A percentile compares a stretch with the other conserved stretches of the same genome.
Evolutionary conservation across 73 alveolate genomes (phyloP).

Genomic region (Symbiodinium pilosum): DNA sequence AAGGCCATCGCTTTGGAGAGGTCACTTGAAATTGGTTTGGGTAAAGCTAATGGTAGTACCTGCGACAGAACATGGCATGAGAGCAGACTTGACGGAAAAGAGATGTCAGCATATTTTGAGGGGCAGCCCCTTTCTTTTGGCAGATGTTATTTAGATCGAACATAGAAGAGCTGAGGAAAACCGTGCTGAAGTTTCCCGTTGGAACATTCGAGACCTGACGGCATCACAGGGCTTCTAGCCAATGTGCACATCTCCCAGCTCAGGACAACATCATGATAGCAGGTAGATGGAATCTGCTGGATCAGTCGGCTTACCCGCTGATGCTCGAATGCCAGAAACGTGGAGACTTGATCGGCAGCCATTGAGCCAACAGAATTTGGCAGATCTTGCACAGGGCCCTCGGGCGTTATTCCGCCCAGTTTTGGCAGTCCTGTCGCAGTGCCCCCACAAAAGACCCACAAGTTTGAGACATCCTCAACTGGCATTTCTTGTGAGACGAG

Average conservation of each 20-base stretch:
- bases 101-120: too few relatives aligned
- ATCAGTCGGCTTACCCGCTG: conserved; percentile 67
- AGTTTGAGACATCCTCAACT: background rate
- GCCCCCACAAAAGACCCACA: background rate
- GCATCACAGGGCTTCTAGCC: too few relatives aligned
- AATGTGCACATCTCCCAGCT: too few relatives aligned
- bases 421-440: too few relatives aligned
- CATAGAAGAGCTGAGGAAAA: conserved; percentile 21
- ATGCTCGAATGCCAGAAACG: conserved; percentile 74
- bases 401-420: background rate
- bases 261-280: conserved; percentile 88
- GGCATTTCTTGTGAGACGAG: background rate
- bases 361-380: background rate
- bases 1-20: too few relatives aligned
- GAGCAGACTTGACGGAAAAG: too few relatives aligned
- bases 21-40: too few relatives aligned
- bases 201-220: conserved; percentile 42
- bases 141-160: too few relatives aligned
- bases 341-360: background rate
- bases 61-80: too few relatives aligned
- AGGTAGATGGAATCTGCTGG: conserved; percentile 55
- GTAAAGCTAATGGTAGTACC: too few relatives aligned
- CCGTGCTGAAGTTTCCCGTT: conserved; percentile 22
- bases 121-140: too few relatives aligned
- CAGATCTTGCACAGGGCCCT: background rate